Conservation (phyloP, 2,329 filamentous ascomycete species). For the Phialemonium atrogriseum region DNA sequence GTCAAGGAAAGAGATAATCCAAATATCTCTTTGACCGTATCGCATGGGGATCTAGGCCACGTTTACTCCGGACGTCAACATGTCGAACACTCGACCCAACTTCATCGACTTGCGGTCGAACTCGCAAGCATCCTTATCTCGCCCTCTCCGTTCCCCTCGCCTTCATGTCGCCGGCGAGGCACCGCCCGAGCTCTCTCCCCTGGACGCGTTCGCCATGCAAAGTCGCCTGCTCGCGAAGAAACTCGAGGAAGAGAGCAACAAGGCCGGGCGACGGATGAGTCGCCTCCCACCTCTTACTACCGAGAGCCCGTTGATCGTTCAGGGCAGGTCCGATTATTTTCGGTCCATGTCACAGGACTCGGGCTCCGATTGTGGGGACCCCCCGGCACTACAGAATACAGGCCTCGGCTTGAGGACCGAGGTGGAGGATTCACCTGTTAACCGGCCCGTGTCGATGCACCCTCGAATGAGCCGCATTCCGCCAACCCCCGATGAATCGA, state of each 20-base stretch:
- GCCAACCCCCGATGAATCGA: constrained; percentile 36
- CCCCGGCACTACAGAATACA: constrained; percentile 24
- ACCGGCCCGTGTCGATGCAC: constrained; percentile 66
- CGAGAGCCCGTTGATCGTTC: constrained; percentile 68
- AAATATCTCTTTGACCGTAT: too few relatives aligned
- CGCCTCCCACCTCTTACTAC: constrained; percentile 76
- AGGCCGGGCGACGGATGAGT: constrained; percentile 71
- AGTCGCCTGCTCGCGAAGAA: constrained; percentile 81
- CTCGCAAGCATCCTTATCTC: constrained; percentile 44
- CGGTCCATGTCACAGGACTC: constrained; percentile 63
- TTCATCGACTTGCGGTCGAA: constrained; percentile 52
- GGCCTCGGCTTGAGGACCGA: constrained; percentile 44
- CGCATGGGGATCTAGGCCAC: too few relatives aligned
- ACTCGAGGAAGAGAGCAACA: constrained; percentile 64
- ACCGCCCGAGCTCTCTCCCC: constrained; percentile 83
- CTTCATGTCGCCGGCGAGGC: constrained; percentile 71
- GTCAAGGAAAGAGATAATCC: too few relatives aligned
- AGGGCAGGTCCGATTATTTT: constrained; percentile 73
- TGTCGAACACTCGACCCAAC: constrained; percentile 45
- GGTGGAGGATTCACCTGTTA: constrained; percentile 45
- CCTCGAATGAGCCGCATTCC: constrained; percentile 62
- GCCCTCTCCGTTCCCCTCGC: constrained; percentile 62
- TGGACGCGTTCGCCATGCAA: constrained; percentile 92
- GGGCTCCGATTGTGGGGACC: constrained; percentile 37
- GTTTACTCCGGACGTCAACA: too few relatives aligned